A percentile compares a stretch with the other conserved stretches of the same genome.
phyloP scores from a whole-genome alignment of 352 stramenopile genomes.

The Pythium dissotocum region DNA sequence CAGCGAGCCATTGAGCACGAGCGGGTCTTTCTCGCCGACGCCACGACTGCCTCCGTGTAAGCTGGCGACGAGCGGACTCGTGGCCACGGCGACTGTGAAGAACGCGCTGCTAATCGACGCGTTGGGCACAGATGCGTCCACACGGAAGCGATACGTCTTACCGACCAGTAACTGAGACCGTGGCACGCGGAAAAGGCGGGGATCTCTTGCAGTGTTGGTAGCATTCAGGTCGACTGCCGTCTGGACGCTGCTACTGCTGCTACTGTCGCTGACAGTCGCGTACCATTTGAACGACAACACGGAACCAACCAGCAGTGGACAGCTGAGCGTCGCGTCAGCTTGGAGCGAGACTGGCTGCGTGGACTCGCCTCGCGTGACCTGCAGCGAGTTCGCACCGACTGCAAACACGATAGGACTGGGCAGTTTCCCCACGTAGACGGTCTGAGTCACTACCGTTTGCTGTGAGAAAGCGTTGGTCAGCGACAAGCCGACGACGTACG shows the following conservation, averaged over 20 bases:
- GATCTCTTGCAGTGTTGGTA: conserved; percentile 60
- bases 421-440: conserved; percentile 37
- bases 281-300: conserved; percentile 54
- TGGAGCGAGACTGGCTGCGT: conserved; percentile 40
- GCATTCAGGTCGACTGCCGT: conserved; percentile 37
- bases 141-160: conserved; percentile 56
- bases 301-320: conserved; percentile 29
- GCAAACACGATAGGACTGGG: conserved; percentile 53
- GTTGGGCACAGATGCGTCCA: conserved; percentile 34
- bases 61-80: conserved; percentile 37
- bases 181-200: conserved; percentile 53
- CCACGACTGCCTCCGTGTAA: conserved; percentile 50
- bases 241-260: neutral
- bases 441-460: conserved; percentile 25
- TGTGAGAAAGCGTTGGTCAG: conserved; percentile 67
- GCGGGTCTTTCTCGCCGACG: conserved; percentile 46
- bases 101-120: conserved; percentile 39
- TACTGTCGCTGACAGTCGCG: conserved; percentile 16
- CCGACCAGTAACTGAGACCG: conserved; percentile 37
- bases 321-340: conserved; percentile 48
- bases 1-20: conserved; percentile 49
- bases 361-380: conserved; percentile 38
- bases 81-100: conserved; percentile 42
- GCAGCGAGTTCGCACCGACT: conserved; percentile 40
- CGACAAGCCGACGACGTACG: conserved; percentile 50